Percentiles rank a stretch among this genome's conserved stretches.
Evolutionary conservation across 352 stramenopile species (phyloP).

Genomic region (Globisporangium irregulare): DNA sequence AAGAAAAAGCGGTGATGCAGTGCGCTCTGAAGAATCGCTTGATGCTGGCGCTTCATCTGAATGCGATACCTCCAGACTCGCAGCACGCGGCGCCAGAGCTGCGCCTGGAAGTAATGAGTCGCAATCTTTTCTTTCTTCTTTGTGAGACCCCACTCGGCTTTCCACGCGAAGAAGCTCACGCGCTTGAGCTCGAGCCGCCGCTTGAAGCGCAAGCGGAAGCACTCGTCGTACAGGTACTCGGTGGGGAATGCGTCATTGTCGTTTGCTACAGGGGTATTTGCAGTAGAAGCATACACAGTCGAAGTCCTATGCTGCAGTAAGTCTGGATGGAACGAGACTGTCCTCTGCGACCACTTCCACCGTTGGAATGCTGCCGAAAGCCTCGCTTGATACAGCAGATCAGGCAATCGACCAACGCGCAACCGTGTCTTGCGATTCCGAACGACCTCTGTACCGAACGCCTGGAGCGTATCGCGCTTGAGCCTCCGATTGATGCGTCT

Average conservation of each 20-base stretch:
- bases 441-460: constrained; percentile 8
- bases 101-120: constrained; percentile 11
- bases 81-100: constrained; percentile 19
- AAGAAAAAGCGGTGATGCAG: background rate
- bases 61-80: constrained; percentile 15
- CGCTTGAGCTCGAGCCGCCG: constrained; percentile 9
- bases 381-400: background rate
- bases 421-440: background rate
- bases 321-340: background rate
- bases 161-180: constrained; percentile 31
- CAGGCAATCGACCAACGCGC: background rate
- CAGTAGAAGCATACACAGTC: background rate
- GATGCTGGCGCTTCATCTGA: background rate
- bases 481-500: constrained; percentile 16
- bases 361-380: background rate
- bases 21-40: background rate
- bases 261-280: background rate
- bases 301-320: background rate
- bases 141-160: constrained; percentile 20
- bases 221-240: constrained; percentile 21
- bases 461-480: constrained; percentile 25
- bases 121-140: constrained; percentile 18
- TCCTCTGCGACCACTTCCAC: background rate
- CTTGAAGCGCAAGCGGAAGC: constrained; percentile 16
- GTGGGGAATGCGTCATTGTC: constrained; percentile 1